These are phyloP conservation scores for Adansonia gregorii DNA, from an alignment of 441 rosid genomes.

Conservation along the genomic window DNA sequence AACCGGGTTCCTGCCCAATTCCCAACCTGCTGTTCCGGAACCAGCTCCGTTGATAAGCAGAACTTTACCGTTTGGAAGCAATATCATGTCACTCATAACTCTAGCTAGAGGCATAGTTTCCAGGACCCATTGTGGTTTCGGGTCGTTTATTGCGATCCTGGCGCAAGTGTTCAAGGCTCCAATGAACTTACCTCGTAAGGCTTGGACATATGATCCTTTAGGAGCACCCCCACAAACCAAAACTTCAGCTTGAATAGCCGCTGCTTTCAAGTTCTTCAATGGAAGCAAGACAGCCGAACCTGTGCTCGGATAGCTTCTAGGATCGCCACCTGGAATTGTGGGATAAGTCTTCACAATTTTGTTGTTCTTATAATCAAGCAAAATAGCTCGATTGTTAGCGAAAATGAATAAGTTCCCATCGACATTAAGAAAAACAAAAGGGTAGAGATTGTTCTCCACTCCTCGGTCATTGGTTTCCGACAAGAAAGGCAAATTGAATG, in stretches of 20 bases:
- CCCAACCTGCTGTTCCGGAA: constrained; percentile 63
- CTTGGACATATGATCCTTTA: constrained; percentile 39
- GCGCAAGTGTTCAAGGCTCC: constrained; percentile 53
- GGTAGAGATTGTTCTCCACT: constrained; percentile 64
- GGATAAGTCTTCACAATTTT: constrained; percentile 54
- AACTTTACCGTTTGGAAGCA: constrained; percentile 59
- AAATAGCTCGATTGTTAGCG: constrained; percentile 67
- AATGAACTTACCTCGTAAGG: constrained; percentile 28
- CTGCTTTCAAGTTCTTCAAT: constrained; percentile 35
- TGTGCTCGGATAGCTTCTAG: constrained; percentile 63
- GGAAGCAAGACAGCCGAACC: constrained; percentile 70
- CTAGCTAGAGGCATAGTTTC: constrained; percentile 65
- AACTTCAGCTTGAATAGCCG: constrained; percentile 42
- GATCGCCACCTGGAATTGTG: constrained; percentile 54
- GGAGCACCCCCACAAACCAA: constrained; percentile 66
- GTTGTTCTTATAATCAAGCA: constrained; percentile 46
- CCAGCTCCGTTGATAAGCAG: constrained; percentile 56
- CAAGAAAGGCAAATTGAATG: constrained; percentile 46
- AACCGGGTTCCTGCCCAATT: constrained; percentile 52
- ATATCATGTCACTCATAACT: constrained; percentile 64
- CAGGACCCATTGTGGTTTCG: constrained; percentile 53
- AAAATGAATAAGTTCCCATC: constrained; percentile 64
- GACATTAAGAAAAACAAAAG: constrained; percentile 57
- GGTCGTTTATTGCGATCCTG: constrained; percentile 56
- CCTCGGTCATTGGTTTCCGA: constrained; percentile 48